Conservation (phyloP, 139 green algal genomes). For the Diplosphaera chodatii region DNA sequence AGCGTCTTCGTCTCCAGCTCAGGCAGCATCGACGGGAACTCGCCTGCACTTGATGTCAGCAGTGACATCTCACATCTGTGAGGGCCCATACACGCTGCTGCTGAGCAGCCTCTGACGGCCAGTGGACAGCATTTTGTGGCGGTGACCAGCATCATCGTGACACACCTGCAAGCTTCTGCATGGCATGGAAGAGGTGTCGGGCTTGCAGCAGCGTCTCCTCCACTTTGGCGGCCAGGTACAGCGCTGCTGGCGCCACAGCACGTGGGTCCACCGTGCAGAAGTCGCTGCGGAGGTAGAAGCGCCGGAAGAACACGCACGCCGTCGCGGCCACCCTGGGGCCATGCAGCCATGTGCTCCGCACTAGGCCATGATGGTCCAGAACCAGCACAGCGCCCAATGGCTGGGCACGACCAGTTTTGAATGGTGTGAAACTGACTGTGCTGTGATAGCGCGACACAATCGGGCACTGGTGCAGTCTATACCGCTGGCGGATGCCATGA, state of each 20-base stretch:
- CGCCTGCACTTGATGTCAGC: neutral
- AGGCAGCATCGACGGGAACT: neutral
- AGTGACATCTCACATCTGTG: no score
- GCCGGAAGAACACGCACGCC: conserved; percentile 53
- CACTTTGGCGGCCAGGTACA: conserved; percentile 75
- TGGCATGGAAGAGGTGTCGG: conserved; percentile 51
- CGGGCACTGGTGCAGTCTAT: neutral
- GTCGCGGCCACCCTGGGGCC: conserved; percentile 38
- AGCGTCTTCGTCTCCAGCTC: conserved; percentile 45
- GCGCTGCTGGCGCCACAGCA: conserved; percentile 49
- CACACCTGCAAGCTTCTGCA: conserved; percentile 28
- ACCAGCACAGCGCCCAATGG: no score
- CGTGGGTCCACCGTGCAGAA: conserved; percentile 60
- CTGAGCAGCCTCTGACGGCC: no score
- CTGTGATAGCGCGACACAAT: neutral
- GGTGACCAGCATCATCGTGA: conserved; percentile 10
- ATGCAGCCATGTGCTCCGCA: neutral
- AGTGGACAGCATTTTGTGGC: no score
- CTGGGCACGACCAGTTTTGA: no score
- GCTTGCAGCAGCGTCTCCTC: conserved; percentile 69
- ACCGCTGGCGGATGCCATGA: conserved; percentile 2
- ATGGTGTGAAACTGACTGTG: neutral
- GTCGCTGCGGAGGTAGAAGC: conserved; percentile 46
- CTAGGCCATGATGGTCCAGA: neutral
- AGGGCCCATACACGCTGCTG: no score